Conservation (phyloP, 345 rosid species). For the Lepidium aucheri region DNA sequence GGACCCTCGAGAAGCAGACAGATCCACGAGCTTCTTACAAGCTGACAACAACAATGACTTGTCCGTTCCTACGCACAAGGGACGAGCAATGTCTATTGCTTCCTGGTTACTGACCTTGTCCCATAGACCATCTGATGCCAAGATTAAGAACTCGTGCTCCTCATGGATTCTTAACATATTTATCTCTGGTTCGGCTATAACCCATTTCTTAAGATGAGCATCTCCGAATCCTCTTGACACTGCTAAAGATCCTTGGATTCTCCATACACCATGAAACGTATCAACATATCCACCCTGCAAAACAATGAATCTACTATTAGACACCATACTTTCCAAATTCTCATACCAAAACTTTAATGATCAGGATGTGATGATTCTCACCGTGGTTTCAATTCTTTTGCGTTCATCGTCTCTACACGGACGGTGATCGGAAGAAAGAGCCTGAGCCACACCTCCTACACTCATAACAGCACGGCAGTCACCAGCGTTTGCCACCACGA, state of each 20-base stretch:
- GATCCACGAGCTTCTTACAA: conserved; percentile 58
- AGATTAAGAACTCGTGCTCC: conserved; percentile 70
- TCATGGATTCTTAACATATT: conserved; percentile 32
- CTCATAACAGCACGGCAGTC: conserved; percentile 95
- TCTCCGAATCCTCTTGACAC: conserved; percentile 88
- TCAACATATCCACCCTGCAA: conserved; percentile 82
- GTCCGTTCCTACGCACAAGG: conserved; percentile 34
- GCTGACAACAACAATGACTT: conserved; percentile 51
- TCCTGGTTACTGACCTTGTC: conserved; percentile 82
- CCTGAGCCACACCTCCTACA: conserved; percentile 59
- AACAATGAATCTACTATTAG: background rate
- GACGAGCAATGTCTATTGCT: conserved; percentile 67
- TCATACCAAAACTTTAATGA: background rate
- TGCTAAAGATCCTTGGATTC: conserved; percentile 76
- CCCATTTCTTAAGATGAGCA: conserved; percentile 61
- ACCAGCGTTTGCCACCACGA: conserved; percentile 76
- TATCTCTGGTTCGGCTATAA: conserved; percentile 74
- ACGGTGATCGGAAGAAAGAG: conserved; percentile 79
- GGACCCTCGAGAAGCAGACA: conserved; percentile 62
- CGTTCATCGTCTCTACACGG: conserved; percentile 77
- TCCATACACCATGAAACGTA: conserved; percentile 62
- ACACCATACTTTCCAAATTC: background rate
- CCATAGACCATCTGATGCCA: conserved; percentile 92
- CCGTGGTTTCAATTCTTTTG: conserved; percentile 56
- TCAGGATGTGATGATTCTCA: conserved; percentile 22